phyloP scores from a whole-genome alignment of 192 early-diverging fungal species.

The Umbelopsis vinacea region DNA sequence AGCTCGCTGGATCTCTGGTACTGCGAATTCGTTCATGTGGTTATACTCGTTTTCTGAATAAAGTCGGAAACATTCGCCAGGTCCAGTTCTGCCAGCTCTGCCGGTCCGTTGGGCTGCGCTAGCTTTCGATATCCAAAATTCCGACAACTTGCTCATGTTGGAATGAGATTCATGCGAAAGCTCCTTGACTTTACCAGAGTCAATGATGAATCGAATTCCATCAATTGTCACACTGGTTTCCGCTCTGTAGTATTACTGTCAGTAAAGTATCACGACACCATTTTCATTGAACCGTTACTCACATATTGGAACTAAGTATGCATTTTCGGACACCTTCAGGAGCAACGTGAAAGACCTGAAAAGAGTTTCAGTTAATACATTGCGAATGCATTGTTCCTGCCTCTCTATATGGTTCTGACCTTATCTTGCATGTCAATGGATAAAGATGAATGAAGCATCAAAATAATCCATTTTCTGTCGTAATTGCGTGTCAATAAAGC shows the following conservation, averaged over 20 bases:
- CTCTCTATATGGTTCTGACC: slow-evolving; percentile 13
- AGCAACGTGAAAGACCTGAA: slow-evolving; percentile 61
- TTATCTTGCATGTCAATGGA: slow-evolving; percentile 72
- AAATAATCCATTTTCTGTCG: slow-evolving; percentile 65
- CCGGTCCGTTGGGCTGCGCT: slow-evolving; percentile 70
- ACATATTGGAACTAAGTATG: slow-evolving; percentile 67
- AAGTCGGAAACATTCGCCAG: slow-evolving; percentile 67
- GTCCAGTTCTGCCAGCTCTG: slow-evolving; percentile 66
- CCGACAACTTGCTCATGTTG: slow-evolving; percentile 58
- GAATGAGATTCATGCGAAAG: slow-evolving; percentile 58
- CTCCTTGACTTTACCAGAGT: slow-evolving; percentile 75
- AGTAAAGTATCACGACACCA: background rate
- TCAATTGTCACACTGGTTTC: slow-evolving; percentile 58
- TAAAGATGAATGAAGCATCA: slow-evolving; percentile 65
- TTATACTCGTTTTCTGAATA: slow-evolving; percentile 65
- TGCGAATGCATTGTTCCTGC: too few relatives aligned
- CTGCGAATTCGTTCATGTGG: slow-evolving; percentile 64
- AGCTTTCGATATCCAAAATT: slow-evolving; percentile 72
- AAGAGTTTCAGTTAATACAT: background rate
- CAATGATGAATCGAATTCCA: slow-evolving; percentile 72
- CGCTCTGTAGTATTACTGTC: slow-evolving; percentile 22
- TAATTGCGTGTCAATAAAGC: background rate
- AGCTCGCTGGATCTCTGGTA: slow-evolving; percentile 68
- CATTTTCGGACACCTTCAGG: slow-evolving; percentile 63
- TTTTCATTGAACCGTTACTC: slow-evolving; percentile 15